Percentiles rank a stretch among this genome's conserved stretches.
These are phyloP conservation scores for Filobasidium uniguttulatum DNA, from an alignment of 1,284 basidiomycete genomes.

Conservation along the genomic window DNA sequence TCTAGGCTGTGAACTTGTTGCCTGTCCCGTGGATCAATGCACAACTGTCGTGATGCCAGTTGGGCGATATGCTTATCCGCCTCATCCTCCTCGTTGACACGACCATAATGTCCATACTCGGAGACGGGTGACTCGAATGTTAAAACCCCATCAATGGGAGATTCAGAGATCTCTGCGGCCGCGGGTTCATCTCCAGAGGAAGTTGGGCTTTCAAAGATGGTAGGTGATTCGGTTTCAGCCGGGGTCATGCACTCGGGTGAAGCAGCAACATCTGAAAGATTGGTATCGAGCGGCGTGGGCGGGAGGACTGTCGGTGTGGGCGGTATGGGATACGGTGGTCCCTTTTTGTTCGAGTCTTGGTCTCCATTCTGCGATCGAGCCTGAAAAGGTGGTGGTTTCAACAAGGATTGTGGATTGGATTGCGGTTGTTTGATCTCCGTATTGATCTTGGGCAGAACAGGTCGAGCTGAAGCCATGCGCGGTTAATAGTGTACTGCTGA, in stretches of 20 bases:
- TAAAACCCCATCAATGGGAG: background rate
- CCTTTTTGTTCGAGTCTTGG: no score
- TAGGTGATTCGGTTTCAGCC: background rate
- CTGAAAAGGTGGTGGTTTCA: no score
- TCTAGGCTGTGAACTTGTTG: no score
- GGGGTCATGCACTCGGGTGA: background rate
- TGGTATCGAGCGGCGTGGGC: background rate
- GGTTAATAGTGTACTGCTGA: no score
- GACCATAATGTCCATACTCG: background rate
- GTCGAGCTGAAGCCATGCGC: background rate
- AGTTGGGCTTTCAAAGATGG: no score
- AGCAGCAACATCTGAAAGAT: background rate
- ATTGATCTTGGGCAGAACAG: slow-evolving; percentile 2
- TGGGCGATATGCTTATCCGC: background rate
- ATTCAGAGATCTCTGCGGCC: background rate
- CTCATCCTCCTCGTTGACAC: background rate
- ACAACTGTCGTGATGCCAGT: background rate
- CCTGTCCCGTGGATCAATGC: background rate
- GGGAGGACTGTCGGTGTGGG: background rate
- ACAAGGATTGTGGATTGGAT: no score
- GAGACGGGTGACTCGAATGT: background rate
- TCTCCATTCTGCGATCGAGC: no score
- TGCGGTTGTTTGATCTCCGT: no score
- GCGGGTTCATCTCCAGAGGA: background rate
- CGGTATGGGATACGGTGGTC: background rate